Conservation (phyloP, 2,329 filamentous ascomycete species). For the Xylaria sp. region DNA sequence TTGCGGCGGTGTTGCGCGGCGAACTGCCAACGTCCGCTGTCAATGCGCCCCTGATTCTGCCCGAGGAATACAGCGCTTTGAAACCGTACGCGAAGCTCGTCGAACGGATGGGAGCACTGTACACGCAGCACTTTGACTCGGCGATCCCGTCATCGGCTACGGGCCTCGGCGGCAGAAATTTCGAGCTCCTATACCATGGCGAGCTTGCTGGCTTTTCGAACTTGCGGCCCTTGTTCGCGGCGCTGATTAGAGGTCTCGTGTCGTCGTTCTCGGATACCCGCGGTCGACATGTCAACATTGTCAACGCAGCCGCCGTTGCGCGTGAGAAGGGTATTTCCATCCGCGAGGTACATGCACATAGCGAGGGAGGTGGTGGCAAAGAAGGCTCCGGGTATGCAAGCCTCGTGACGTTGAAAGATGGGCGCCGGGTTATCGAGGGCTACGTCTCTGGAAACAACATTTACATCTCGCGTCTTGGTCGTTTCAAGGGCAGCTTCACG, state of each 20-base stretch:
- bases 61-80: slow-evolving; percentile 72
- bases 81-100: slow-evolving; percentile 69
- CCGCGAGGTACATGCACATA: slow-evolving; percentile 62
- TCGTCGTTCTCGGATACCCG: slow-evolving; percentile 62
- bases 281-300: slow-evolving; percentile 70
- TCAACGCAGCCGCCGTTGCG: slow-evolving; percentile 71
- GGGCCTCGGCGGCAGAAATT: slow-evolving; percentile 56
- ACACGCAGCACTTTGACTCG: slow-evolving; percentile 65
- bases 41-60: slow-evolving; percentile 75
- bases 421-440: slow-evolving; percentile 50
- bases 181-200: slow-evolving; percentile 74
- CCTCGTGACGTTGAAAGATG: slow-evolving; percentile 62
- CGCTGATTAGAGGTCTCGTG: slow-evolving; percentile 70
- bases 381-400: slow-evolving; percentile 62
- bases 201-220: slow-evolving; percentile 66
- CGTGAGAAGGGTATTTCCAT: slow-evolving; percentile 73
- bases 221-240: slow-evolving; percentile 73
- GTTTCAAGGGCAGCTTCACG: slow-evolving; percentile 68
- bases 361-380: slow-evolving; percentile 36
- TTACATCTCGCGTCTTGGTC: slow-evolving; percentile 67
- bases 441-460: slow-evolving; percentile 59
- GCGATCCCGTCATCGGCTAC: not conserved
- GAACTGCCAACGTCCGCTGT: slow-evolving; percentile 71
- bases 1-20: slow-evolving; percentile 65
- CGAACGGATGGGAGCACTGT: slow-evolving; percentile 73